Evolutionary conservation across 2,329 filamentous ascomycete genomes (phyloP), one percentile per base, ranked within the genome.

Genomic region (Curvularia eragrostidis): DNA sequence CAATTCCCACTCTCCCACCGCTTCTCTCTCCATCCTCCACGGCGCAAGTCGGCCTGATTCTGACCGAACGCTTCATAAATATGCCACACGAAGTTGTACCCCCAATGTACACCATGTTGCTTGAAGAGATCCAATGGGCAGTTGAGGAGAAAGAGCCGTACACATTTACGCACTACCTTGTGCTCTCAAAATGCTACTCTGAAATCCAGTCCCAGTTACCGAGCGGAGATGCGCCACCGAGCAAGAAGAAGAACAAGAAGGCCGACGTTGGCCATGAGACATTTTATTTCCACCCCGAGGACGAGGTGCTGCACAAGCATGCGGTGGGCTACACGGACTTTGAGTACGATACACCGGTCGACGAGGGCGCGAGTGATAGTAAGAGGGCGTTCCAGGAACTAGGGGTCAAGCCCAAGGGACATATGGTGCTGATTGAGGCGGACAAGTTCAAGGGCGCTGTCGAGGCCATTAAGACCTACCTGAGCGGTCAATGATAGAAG

Each of bases 221-320:
- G 66, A 72, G 68, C 50, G 72, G 59, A 44, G 77, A 74, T 23
- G 69, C 72, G 62, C 76, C 77, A 39, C 71, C 75, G 44, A 69
- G 70, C 48, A 82, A 78, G 69, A 80, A 78, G 65, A 75, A 76
- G 61, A 78, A 84, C 75, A 43, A 75, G 63, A 58, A 59, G 26
- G 52, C 43, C 50, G 79, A 62, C n/a, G 59, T 34, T 5, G 65
- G 61, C 3, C 64, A 82, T 8, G 85, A 90, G 68, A 82, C 86
- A 32, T 96, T 93, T 78, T 96, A 93, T 78, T 99, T 98, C 82
- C 95, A 99, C 75, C 90, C 93, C 0, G 95, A 99, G 79, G 95
- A 99, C 72, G 95, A 98, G 81, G 85, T 94, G 50, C 79, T 97
- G 69, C 87, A 95, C 64, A 87, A 87, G 72, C 85, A 94, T 78